A percentile compares a stretch with the other conserved stretches of the same genome.
Evolutionary conservation across 1,284 basidiomycete species (phyloP).

Genomic region (Cryptococcus sp.): DNA sequence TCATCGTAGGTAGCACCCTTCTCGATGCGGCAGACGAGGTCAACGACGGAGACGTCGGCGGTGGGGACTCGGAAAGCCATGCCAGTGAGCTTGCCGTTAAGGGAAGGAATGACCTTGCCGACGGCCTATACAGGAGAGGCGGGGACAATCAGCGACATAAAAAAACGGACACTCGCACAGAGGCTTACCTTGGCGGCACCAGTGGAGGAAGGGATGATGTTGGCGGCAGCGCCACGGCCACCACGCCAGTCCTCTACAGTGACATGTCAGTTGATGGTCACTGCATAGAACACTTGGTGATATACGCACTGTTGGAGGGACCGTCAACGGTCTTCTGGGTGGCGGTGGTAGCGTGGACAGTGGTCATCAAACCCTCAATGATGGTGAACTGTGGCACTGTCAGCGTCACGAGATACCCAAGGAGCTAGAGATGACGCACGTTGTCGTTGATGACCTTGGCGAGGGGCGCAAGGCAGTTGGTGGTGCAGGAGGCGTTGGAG

Average conservation of each 20-base stretch:
- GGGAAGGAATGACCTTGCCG: constrained; percentile 94
- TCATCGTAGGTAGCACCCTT: constrained; percentile 82
- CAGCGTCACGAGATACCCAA: background rate
- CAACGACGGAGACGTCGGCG: constrained; percentile 95
- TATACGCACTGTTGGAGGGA: constrained; percentile 68
- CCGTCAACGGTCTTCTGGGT: constrained; percentile 99
- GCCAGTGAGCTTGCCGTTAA: constrained; percentile 96
- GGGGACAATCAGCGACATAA: constrained; percentile 3
- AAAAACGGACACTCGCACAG: background rate
- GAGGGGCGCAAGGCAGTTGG: constrained; percentile 97
- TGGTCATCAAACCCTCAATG: constrained; percentile 96
- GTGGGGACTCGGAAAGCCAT: constrained; percentile 98
- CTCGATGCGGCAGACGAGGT: constrained; percentile 91
- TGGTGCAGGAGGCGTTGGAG: constrained; percentile 99
- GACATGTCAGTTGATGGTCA: background rate
- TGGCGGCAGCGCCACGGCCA: constrained; percentile 92
- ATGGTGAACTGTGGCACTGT: constrained; percentile 63
- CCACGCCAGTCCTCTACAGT: constrained; percentile 62
- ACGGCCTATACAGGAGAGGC: constrained; percentile 70
- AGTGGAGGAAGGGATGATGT: constrained; percentile 99
- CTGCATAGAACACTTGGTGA: background rate
- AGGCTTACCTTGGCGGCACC: constrained; percentile 80
- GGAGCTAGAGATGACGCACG: constrained; percentile 22
- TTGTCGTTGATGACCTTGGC: constrained; percentile 98
- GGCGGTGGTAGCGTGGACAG: constrained; percentile 93